Conservation (phyloP, 805 yeast genomes). For the Candida montana region DNA sequence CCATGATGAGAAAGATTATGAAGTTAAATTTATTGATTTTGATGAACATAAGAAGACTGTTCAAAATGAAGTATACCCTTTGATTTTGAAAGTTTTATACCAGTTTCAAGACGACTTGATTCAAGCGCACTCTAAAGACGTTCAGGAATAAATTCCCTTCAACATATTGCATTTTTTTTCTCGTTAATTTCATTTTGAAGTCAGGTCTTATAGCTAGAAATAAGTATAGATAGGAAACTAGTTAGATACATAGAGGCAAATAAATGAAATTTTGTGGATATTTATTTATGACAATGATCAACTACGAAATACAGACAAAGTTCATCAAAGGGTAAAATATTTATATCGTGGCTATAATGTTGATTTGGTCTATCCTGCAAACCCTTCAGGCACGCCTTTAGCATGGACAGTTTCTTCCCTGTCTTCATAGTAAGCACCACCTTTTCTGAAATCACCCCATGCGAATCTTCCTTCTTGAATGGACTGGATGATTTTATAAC, state of each 20-base stretch:
- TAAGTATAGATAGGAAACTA: too few relatives aligned
- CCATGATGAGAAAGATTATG: constrained; percentile 72
- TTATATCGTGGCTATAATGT: constrained; percentile 3
- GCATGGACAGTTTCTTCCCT: constrained; percentile 50
- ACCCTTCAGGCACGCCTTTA: constrained; percentile 84
- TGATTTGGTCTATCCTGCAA: too few relatives aligned
- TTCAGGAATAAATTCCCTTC: constrained; percentile 39
- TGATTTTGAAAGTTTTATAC: constrained; percentile 40
- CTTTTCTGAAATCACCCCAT: constrained; percentile 47
- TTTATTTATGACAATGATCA: too few relatives aligned
- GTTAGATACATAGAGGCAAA: too few relatives aligned
- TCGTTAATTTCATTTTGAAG: too few relatives aligned
- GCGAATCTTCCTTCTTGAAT: constrained; percentile 49
- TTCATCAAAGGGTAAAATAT: not conserved
- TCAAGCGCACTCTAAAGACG: constrained; percentile 53
- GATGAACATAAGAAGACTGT: constrained; percentile 34
- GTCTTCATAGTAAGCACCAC: constrained; percentile 43
- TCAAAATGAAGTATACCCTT: constrained; percentile 47
- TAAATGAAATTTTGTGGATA: too few relatives aligned
- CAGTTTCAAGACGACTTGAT: constrained; percentile 62
- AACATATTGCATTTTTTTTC: not conserved
- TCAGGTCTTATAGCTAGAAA: too few relatives aligned
- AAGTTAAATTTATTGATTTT: constrained; percentile 44
- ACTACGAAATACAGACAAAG: too few relatives aligned
- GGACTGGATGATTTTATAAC: constrained; percentile 62